These are phyloP conservation scores for Saccharum officinarum DNA, from an alignment of 176 grass and related monocot genomes.

Conservation along the genomic window DNA sequence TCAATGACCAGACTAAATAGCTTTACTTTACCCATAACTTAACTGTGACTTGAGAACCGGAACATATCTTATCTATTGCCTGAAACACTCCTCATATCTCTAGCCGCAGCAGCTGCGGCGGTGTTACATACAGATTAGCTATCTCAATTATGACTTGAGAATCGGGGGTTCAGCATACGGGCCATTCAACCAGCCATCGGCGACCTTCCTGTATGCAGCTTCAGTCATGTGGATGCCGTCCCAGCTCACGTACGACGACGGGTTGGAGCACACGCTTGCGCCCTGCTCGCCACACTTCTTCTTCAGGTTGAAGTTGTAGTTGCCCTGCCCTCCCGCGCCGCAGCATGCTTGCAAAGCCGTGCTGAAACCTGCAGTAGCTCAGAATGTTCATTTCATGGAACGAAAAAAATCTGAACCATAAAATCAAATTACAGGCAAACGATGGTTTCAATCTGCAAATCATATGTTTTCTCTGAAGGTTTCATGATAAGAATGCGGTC, in stretches of 20 bases:
- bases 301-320: slow-evolving; percentile 91
- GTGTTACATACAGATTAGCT: slow-evolving; percentile 33
- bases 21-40: slow-evolving; percentile 40
- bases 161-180: slow-evolving; percentile 83
- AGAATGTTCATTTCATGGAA: slow-evolving; percentile 10
- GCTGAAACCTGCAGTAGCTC: slow-evolving; percentile 57
- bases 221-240: slow-evolving; percentile 98
- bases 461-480: background rate
- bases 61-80: slow-evolving; percentile 23
- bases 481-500: background rate
- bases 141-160: slow-evolving; percentile 45
- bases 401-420: background rate
- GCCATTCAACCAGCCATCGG: slow-evolving; percentile 79
- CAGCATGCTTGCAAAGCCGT: slow-evolving; percentile 70
- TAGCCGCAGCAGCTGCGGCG: background rate
- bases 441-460: background rate
- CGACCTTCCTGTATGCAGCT: slow-evolving; percentile 67
- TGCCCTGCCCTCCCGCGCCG: slow-evolving; percentile 63
- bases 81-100: slow-evolving; percentile 31
- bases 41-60: slow-evolving; percentile 6
- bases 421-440: background rate
- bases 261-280: slow-evolving; percentile 58
- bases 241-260: slow-evolving; percentile 77
- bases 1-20: slow-evolving; percentile 26
- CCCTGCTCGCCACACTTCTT: slow-evolving; percentile 80